Base-by-base conservation (phyloP, 805 yeast species). In the Myxozyma kluyveri region DNA sequence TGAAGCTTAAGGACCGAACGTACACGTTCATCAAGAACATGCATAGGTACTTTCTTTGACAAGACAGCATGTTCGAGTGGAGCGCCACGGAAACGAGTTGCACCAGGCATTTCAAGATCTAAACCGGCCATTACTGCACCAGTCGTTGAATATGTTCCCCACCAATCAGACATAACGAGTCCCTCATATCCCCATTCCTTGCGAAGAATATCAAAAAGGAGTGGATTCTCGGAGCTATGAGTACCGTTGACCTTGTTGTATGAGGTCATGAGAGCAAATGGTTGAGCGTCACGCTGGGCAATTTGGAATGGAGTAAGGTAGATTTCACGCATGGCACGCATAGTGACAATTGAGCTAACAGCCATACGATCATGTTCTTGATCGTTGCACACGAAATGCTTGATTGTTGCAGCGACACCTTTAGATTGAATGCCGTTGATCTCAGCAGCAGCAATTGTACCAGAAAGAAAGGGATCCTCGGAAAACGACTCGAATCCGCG, bases 21-120 rank as follows among this genome's bases (percentile, higher is more conserved):
- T 36, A 71, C 56, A 9, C 57, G 72, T 6, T 72, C 75, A 59
- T 81, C 78, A 39, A 82, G 66, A 3, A 64, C 69, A 41, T 26
- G 18, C 10, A 26, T 31, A 5, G 33, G 72, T 37, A 79, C 63
- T 55, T 76, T 78, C 53, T 70, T 71, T 46, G 71, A 63, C 48
- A 55, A 59, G 19, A 79, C 68, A 40, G 75, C 73, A 59, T 75
- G 80, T 4, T 69, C 54, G 17, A 79, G 66, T 10, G 72, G 66
- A 26, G 66, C 66, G 1, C 67, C 67, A 57, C 75, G 68, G 68
- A 82, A 74, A 41, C 75, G 66, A 2, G 81, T 68, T 17, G 81
- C 79, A 33, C 86, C 87, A 1, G 87, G 87, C 84, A 80, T 80
- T 65, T 82, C 87, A 60, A 82, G 68, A 62, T 81, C 83, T 49